Base-by-base conservation (phyloP, 805 yeast species). In the Sugiyamaella qingdaonensis region DNA sequence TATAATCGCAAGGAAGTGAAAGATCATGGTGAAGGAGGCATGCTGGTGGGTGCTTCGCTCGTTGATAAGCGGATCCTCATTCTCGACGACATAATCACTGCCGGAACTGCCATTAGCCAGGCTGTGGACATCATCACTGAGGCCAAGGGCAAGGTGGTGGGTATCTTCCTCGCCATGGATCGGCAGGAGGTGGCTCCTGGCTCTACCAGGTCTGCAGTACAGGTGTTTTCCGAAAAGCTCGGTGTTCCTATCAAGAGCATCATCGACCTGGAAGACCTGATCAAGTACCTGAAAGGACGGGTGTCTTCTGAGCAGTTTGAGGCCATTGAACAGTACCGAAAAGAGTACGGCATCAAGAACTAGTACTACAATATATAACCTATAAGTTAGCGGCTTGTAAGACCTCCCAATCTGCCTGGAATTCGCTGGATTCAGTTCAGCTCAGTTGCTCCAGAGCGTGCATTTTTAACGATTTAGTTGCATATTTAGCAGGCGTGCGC, bases 11-110 rank as follows among this genome's bases (percentile, higher is more conserved):
- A 92, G 63, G 97, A 90, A 71, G 86, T 86, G 76, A 92, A 92
- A 73, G 97, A 91, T 67, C 99, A 92, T 67, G 99, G 99, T 53
- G 99, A 92, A 74, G 99, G 98, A 61, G 99, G 99, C 11, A 80
- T 80, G 53, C 87, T 92, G 62, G 98, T 94, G 41, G 99, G 99
- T 35, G 82, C 86, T 45, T 70, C 81, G 4, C 78, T 92, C 62
- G 77, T 78, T 56, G 86, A 79, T 47, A 86, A 91, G 69, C 78
- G 78, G 56, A 81, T 92, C 21, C 74, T 94, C 63, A 88, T 94
- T 63, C 89, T 92, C 57, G 99, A 94, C 70, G 99, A 92, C 65
- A 97, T 94, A 42, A 91, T 92, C 84, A 92, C 98, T 55, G 98
- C 98, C 1, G 99, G 99, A 39, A 94, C 98, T 54, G 98, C 99